phyloP scores from a whole-genome alignment of 2,329 filamentous ascomycete species.

The Penicillium corylophilum region DNA sequence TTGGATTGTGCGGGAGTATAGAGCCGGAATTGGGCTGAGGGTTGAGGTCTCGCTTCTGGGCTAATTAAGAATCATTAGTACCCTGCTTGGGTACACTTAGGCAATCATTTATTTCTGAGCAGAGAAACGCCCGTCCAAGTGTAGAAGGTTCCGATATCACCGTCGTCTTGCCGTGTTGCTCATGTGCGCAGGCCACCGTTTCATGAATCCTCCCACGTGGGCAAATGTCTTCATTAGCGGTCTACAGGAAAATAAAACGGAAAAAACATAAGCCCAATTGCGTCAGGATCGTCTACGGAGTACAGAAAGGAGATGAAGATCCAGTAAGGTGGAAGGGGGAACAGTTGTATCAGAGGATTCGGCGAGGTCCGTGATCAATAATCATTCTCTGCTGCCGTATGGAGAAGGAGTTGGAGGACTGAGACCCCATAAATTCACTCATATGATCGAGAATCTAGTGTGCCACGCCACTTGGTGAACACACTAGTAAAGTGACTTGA shows the following conservation, averaged over 20 bases:
- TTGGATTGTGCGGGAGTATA: neutral
- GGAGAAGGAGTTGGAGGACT: neutral
- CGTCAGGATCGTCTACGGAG: neutral
- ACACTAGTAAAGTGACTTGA: neutral
- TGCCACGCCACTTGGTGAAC: neutral
- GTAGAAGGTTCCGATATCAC: neutral
- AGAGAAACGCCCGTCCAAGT: neutral
- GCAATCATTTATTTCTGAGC: neutral
- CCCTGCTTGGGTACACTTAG: neutral
- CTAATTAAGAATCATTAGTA: neutral
- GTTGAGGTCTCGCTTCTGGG: neutral
- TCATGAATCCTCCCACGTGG: neutral
- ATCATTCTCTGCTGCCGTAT: too few species aligned
- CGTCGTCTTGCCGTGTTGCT: neutral
- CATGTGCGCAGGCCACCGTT: neutral
- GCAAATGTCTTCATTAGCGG: neutral
- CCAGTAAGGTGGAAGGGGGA: neutral
- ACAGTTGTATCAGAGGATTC: neutral
- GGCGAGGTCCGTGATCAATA: neutral
- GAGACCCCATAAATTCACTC: neutral
- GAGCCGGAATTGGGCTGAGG: neutral
- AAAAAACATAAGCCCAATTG: neutral
- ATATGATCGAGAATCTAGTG: neutral
- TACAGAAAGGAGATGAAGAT: neutral
- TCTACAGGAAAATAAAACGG: neutral